Evolutionary conservation across 345 rosid species (phyloP).

Genomic region (Citrus cavaleriei): DNA sequence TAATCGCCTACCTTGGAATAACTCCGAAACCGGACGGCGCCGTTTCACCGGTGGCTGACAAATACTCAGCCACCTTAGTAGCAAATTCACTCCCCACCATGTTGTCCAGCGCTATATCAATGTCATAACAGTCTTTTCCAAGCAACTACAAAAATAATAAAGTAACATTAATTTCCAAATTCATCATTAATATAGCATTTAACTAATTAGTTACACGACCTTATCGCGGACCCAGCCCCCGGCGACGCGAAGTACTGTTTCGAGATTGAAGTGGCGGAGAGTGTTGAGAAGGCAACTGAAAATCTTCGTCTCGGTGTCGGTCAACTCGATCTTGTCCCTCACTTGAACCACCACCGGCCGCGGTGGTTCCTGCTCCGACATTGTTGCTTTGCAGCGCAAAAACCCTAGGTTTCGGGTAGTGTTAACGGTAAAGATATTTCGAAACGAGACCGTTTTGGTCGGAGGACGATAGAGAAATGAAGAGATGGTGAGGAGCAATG

Average conservation of each 20-base stretch:
- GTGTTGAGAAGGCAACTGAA: constrained; percentile 71
- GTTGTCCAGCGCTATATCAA: constrained; percentile 83
- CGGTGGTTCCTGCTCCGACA: not conserved
- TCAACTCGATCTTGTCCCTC: constrained; percentile 57
- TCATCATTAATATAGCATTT: too few relatives aligned
- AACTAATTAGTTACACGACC: constrained; percentile 30
- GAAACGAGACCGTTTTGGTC: constrained; percentile 14
- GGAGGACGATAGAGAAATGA: constrained; percentile 2
- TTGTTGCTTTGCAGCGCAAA: constrained; percentile 25
- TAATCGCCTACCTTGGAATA: constrained; percentile 51
- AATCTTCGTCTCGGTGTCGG: constrained; percentile 58
- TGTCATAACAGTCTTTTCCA: constrained; percentile 86
- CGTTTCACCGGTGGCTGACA: constrained; percentile 57
- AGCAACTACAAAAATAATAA: constrained; percentile 52
- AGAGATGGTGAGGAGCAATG: constrained; percentile 23
- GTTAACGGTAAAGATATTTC: not conserved
- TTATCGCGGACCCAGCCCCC: constrained; percentile 99
- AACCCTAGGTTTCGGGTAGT: not conserved
- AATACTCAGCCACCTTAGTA: constrained; percentile 64
- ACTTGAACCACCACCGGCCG: constrained; percentile 28
- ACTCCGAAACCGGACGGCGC: constrained; percentile 57
- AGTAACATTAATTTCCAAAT: too few relatives aligned
- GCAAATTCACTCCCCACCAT: constrained; percentile 83
- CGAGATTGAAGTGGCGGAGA: constrained; percentile 55
- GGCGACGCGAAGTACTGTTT: constrained; percentile 86